A percentile compares a stretch with the other conserved stretches of the same genome.
phyloP scores from a whole-genome alignment of 257 asterid genomes.

The Nicotiana paniculata region DNA sequence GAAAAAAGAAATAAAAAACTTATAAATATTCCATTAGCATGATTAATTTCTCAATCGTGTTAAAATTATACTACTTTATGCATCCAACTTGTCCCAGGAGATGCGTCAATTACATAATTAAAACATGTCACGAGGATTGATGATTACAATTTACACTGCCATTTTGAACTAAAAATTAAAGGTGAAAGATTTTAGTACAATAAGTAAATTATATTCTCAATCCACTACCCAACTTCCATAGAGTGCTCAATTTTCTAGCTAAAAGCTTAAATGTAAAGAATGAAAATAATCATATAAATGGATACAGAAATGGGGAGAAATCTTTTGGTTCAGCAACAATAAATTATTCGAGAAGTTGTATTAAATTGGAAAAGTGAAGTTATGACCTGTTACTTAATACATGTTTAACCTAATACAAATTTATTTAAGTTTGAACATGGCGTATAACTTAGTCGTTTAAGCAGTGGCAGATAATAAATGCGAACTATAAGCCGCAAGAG shows the following conservation, averaged over 20 bases:
- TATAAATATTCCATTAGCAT: neutral
- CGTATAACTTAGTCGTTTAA: too few relatives aligned
- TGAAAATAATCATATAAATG: neutral
- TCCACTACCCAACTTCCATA: neutral
- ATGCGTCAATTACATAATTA: neutral
- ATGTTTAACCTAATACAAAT: too few relatives aligned
- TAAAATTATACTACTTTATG: neutral
- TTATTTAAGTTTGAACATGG: too few relatives aligned
- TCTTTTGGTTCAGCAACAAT: neutral
- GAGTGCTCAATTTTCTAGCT: neutral
- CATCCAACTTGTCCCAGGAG: neutral
- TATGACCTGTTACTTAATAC: too few relatives aligned
- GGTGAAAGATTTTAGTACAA: neutral
- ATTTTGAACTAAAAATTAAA: neutral
- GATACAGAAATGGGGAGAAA: neutral
- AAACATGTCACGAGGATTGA: neutral
- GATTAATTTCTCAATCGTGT: neutral
- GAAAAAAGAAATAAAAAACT: too few relatives aligned
- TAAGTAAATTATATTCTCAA: neutral
- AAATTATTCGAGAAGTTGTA: neutral
- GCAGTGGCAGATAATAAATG: too few relatives aligned
- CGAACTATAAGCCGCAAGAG: too few relatives aligned
- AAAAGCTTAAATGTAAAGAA: neutral
- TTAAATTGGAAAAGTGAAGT: neutral
- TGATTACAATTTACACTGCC: neutral